Base-by-base conservation (phyloP, 352 stramenopile genomes). In the Globisporangium megalacanthum region DNA sequence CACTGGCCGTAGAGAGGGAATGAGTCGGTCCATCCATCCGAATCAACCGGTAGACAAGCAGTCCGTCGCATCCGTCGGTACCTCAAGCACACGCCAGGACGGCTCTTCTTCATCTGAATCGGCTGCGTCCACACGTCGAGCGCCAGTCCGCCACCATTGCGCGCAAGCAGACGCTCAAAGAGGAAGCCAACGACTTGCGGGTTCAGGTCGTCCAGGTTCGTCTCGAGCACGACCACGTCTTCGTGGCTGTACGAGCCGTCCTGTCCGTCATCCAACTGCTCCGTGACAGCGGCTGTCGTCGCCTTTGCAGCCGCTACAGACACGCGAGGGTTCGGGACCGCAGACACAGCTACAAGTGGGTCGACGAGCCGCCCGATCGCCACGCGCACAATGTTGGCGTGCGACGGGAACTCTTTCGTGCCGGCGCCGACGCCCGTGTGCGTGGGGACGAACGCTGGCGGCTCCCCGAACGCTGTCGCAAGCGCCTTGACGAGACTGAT, bases 401-500 rank as follows among this genome's bases (percentile, higher is more conserved):
- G 89, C 20, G 74, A 66, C 0, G 80, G 67, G 51, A 97, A 97
- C 25, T 97, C 89, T 61, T 96, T 97, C 15, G 79, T 96, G 22
- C 89, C 89, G 33, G 89, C 89, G 17, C 89, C 89, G 22, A 88
- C 75, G 20, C 83, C 83, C 17, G 79, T 90, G 61, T 88, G 73
- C 46, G 74, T 89, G 15, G 82, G 79, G 49, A 88, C 69, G 62
- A 94, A 92, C 10, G 81, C 57, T 5, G 84, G 84, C 46, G 84
- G 84, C 65, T 92, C 79, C 3, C 82, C 77, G 61, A 89, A 94
- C 11, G 75, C 75, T 2, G 62, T 77, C 9, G 73, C 62, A 55
- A 99, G 70, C 7, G 88, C 88, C 62, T 96, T 92, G 31, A 99
- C 74, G 20, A 99, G 79, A 51, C 94, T 97, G 25, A 97, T 96